Percentiles rank a stretch among this genome's conserved stretches.
Evolutionary conservation across 2,329 filamentous ascomycete genomes (phyloP).

Genomic region (Talaromyces sp.): DNA sequence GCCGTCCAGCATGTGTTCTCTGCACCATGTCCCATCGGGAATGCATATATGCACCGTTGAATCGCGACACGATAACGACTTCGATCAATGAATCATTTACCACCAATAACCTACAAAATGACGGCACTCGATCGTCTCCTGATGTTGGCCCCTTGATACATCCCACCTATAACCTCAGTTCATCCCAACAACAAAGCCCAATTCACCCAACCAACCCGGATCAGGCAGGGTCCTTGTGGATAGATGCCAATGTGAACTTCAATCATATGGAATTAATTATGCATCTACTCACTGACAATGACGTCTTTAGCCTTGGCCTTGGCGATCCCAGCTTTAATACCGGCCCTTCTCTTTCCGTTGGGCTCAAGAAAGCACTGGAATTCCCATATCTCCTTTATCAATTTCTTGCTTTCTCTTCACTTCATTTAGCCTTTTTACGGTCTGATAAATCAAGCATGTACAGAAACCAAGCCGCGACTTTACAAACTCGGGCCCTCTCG

Average conservation of each 20-base stretch:
- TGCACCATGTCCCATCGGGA: conserved; percentile 6
- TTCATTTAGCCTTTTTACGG: conserved; percentile 3
- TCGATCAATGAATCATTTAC: background rate
- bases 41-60: conserved; percentile 2
- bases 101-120: background rate
- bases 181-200: background rate
- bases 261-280: conserved; percentile 9
- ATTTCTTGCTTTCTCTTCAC: conserved; percentile 6
- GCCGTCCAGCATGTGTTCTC: conserved; percentile 4
- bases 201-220: background rate
- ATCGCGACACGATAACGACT: background rate
- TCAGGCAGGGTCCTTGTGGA: background rate
- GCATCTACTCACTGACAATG: background rate
- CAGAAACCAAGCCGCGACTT: conserved; percentile 2
- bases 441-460: background rate
- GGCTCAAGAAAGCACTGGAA: background rate
- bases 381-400: conserved; percentile 5
- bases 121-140: background rate
- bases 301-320: background rate
- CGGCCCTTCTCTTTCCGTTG: background rate
- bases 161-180: background rate
- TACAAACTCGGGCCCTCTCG: conserved; percentile 7
- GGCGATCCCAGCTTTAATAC: background rate
- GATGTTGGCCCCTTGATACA: background rate
- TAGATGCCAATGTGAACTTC: conserved; percentile 1